Evolutionary conservation across 192 early-diverging fungal species (phyloP).

Genomic region (Gonapodya prolifera): DNA sequence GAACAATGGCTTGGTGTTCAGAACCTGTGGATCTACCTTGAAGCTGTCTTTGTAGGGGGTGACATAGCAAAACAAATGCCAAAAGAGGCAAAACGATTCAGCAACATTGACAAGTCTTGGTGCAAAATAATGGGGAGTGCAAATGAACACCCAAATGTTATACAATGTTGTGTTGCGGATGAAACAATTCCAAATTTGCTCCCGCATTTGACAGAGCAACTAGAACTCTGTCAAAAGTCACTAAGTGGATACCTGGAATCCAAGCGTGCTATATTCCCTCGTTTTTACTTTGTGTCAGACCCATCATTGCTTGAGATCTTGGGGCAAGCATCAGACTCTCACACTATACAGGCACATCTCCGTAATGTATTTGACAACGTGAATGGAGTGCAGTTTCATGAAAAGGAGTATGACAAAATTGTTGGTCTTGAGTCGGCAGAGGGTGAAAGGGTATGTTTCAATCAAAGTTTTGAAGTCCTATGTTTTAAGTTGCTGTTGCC

Average conservation of each 20-base stretch:
- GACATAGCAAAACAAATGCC: conserved; percentile 61
- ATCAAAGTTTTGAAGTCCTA: not conserved
- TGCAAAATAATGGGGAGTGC: conserved; percentile 53
- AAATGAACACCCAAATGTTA: conserved; percentile 54
- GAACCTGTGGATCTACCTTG: conserved; percentile 54
- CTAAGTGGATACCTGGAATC: conserved; percentile 48
- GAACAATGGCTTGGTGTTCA: conserved; percentile 54
- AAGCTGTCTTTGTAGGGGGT: conserved; percentile 54
- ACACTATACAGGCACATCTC: conserved; percentile 50
- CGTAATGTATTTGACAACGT: conserved; percentile 50
- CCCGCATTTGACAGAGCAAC: conserved; percentile 47
- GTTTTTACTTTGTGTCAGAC: conserved; percentile 54
- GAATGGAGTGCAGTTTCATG: conserved; percentile 43
- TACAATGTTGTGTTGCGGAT: conserved; percentile 48
- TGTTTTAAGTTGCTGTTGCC: not conserved
- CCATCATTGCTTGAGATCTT: conserved; percentile 50
- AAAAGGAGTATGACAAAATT: conserved; percentile 57
- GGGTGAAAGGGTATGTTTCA: conserved; percentile 40
- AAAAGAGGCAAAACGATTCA: conserved; percentile 52
- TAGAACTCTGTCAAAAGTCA: conserved; percentile 53
- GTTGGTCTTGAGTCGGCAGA: conserved; percentile 41
- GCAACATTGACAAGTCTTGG: conserved; percentile 54
- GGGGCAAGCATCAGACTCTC: conserved; percentile 49
- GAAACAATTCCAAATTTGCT: conserved; percentile 52
- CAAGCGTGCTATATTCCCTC: conserved; percentile 48